A percentile compares a stretch with the other conserved stretches of the same genome.
phyloP scores from a whole-genome alignment of 2,329 filamentous ascomycete species.

The Emydomyces testavorans region DNA sequence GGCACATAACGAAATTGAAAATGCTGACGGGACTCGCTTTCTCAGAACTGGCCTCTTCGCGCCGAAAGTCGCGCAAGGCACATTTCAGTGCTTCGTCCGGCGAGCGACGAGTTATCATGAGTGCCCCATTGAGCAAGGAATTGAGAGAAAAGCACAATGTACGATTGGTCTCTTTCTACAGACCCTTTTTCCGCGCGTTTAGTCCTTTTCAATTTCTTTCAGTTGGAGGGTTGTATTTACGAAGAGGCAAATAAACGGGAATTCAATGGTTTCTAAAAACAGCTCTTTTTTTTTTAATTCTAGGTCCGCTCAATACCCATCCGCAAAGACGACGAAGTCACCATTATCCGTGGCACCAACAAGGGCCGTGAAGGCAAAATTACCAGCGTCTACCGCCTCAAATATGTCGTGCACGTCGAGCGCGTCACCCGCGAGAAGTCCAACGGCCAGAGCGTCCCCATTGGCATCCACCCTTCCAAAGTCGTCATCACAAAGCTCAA shows the following conservation, averaged over 20 bases:
- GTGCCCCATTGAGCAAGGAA: slow-evolving; percentile 89
- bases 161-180: slow-evolving; percentile 29
- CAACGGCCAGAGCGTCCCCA: slow-evolving; percentile 87
- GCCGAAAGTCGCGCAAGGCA: slow-evolving; percentile 97
- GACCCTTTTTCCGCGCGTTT: not conserved
- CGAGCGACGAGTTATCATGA: slow-evolving; percentile 93
- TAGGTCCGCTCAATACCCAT: slow-evolving; percentile 91
- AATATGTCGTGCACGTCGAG: slow-evolving; percentile 96
- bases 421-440: slow-evolving; percentile 94
- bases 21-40: slow-evolving; percentile 3
- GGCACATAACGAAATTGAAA: not conserved
- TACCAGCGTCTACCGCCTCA: slow-evolving; percentile 93
- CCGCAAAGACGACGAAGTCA: slow-evolving; percentile 95
- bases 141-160: slow-evolving; percentile 99
- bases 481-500: slow-evolving; percentile 98
- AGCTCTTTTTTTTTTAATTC: not conserved
- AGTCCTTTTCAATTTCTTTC: too few relatives aligned
- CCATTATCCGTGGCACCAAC: slow-evolving; percentile 81
- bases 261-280: not conserved
- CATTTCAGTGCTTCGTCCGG: slow-evolving; percentile 94
- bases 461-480: slow-evolving; percentile 92
- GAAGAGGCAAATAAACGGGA: too few relatives aligned
- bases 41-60: slow-evolving; percentile 52
- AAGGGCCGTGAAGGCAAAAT: slow-evolving; percentile 99
- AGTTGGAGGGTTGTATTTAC: too few relatives aligned